Base-by-base conservation (phyloP, 495 filamentous ascomycete species). In the Penicillium flavigenum region DNA sequence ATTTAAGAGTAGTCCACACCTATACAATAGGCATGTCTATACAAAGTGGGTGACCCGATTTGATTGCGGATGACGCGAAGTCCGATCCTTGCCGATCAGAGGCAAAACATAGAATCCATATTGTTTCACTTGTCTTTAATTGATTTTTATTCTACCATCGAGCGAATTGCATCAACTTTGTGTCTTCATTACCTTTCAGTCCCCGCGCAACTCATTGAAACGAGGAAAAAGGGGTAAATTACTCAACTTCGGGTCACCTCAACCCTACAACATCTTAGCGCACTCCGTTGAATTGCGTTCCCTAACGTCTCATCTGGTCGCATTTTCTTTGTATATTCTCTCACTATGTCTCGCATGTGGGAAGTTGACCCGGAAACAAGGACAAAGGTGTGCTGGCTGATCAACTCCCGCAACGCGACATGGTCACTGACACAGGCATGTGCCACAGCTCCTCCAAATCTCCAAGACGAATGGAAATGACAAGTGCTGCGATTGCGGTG, bases 281-380 rank as follows among this genome's bases (percentile, higher is more conserved):
- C 42, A 49, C 52, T 46, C 52, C 39, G 20, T 45, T n/a, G 19
- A 5, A 24, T 44, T 52, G 46, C 29, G n/a, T 20, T 14, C 14
- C 29, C 17, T 20, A 16, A 9, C 20, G 8, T 48, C n/a, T 3
- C 48, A 16, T 22, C 43, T 11, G 44, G 22, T 39, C 38, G 50
- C 36, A 32, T 51, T 26, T 51, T 48, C 38, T 51, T 26, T 51
- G 51, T 56, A 62, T 17, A 52, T 36, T 45, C 57, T 50, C 48
- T 27, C 61, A 67, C 42, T 20, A 79, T 79, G 77, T 78, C 76
- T 61, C 83, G 82, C 67, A 92, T 95, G 89, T 98, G 93, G 93
- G 93, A 98, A 73, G 92, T 98, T 60, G 93, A 98, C 75, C 92
- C 93, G 19, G 92, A 96, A 77, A 96, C 92, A 34, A 85, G 89